phyloP scores from a whole-genome alignment of 2,329 filamentous ascomycete genomes.

The Cryphonectria japonica region DNA sequence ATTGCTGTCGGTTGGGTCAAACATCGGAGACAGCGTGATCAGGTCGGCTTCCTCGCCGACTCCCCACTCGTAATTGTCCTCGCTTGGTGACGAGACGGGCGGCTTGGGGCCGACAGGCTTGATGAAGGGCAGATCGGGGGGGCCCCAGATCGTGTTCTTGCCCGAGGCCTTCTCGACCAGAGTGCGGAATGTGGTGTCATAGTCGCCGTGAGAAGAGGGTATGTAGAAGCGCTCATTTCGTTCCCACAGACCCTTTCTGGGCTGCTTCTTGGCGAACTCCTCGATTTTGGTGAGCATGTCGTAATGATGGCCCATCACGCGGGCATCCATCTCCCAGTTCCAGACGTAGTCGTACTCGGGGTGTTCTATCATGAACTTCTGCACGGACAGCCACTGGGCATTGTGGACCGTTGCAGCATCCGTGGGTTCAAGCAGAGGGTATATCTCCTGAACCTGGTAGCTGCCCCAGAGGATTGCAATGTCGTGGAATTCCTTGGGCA shows the following conservation, averaged over 20 bases:
- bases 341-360: slow-evolving; percentile 81
- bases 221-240: slow-evolving; percentile 75
- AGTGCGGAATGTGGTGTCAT: slow-evolving; percentile 67
- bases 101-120: slow-evolving; percentile 66
- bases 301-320: slow-evolving; percentile 81
- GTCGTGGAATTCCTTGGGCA: slow-evolving; percentile 55
- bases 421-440: slow-evolving; percentile 68
- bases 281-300: slow-evolving; percentile 71
- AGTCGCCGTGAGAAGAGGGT: slow-evolving; percentile 68
- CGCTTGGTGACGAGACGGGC: slow-evolving; percentile 57
- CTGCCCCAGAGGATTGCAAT: slow-evolving; percentile 79
- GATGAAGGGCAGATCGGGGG: slow-evolving; percentile 61
- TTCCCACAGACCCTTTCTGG: slow-evolving; percentile 75
- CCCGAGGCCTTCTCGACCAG: slow-evolving; percentile 60
- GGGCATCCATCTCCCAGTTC: slow-evolving; percentile 87
- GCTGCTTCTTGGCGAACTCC: slow-evolving; percentile 67
- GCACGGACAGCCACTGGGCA: slow-evolving; percentile 72
- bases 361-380: slow-evolving; percentile 75
- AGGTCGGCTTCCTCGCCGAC: slow-evolving; percentile 76
- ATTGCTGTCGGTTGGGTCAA: slow-evolving; percentile 72
- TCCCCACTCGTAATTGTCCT: slow-evolving; percentile 76
- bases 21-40: slow-evolving; percentile 77
- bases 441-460: slow-evolving; percentile 73
- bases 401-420: slow-evolving; percentile 58
- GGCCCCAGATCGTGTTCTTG: slow-evolving; percentile 68